Conservation (phyloP, 805 yeast genomes). For the Metschnikowia peoriensis region DNA sequence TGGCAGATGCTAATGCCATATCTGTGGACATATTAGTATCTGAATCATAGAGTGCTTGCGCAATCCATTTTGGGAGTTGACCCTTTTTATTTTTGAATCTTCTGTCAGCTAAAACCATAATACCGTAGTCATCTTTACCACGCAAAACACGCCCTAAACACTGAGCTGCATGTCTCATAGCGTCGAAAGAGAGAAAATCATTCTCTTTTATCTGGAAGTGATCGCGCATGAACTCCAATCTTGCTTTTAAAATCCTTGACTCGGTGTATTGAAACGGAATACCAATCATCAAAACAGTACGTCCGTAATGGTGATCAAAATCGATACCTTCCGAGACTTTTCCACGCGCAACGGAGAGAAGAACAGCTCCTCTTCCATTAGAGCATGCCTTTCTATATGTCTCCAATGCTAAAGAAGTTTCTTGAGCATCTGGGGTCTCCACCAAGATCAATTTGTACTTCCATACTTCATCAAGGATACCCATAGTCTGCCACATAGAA, state of each 20-base stretch:
- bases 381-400: constrained; percentile 95
- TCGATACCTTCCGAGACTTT: constrained; percentile 98
- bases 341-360: constrained; percentile 97
- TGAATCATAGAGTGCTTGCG: constrained; percentile 87
- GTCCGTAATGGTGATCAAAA: constrained; percentile 97
- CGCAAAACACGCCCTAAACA: constrained; percentile 95
- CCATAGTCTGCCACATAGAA: constrained; percentile 99
- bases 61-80: constrained; percentile 96
- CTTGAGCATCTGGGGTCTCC: constrained; percentile 99
- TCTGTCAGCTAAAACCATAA: constrained; percentile 96
- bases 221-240: constrained; percentile 90
- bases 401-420: constrained; percentile 91
- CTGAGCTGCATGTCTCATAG: constrained; percentile 99
- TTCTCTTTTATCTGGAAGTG: constrained; percentile 90
- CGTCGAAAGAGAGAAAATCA: constrained; percentile 95
- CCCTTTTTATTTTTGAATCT: constrained; percentile 81
- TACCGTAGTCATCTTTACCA: constrained; percentile 98
- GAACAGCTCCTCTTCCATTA: constrained; percentile 96
- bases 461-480: constrained; percentile 97
- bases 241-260: constrained; percentile 90
- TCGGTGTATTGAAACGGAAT: constrained; percentile 99
- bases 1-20: constrained; percentile 95
- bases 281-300: constrained; percentile 98
- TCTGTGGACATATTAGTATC: constrained; percentile 92
- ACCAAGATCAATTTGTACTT: constrained; percentile 91